These are phyloP conservation scores for Toxicodendron radicans DNA, from an alignment of 345 rosid species.

Conservation along the genomic window DNA sequence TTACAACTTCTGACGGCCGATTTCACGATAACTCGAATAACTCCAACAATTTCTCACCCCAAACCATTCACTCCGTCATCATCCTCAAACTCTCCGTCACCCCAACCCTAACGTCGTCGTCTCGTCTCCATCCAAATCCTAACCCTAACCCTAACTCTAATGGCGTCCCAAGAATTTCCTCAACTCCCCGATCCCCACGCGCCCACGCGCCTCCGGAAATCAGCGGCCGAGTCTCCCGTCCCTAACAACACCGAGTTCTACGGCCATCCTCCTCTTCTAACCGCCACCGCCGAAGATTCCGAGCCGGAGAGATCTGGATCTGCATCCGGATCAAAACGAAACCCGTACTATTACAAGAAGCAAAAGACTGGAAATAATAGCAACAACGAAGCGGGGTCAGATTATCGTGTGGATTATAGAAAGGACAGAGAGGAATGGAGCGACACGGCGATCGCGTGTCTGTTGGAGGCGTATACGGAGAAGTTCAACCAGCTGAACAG, in stretches of 20 bases:
- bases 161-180: conserved; percentile 26
- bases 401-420: conserved; percentile 42
- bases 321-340: conserved; percentile 16
- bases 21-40: background rate
- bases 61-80: conserved; percentile 23
- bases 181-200: conserved; percentile 16
- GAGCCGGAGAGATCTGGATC: conserved; percentile 16
- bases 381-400: conserved; percentile 25
- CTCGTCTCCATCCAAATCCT: too few species aligned
- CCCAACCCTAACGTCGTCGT: background rate
- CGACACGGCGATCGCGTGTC: conserved; percentile 45
- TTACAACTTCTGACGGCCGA: conserved; percentile 23
- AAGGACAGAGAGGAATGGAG: conserved; percentile 60
- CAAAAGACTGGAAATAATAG: conserved; percentile 1
- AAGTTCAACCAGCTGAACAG: conserved; percentile 43
- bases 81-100: conserved; percentile 24
- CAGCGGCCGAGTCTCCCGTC: background rate
- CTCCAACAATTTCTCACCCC: background rate
- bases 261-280: background rate
- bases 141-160: conserved; percentile 15
- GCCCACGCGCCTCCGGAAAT: conserved; percentile 20
- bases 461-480: conserved; percentile 49
- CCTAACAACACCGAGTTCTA: conserved; percentile 1
- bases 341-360: conserved; percentile 15
- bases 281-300: conserved; percentile 12